Evolutionary conservation across 768 basidiomycete genomes (phyloP).

Genomic region (Xerocomellus chrysenteron): DNA sequence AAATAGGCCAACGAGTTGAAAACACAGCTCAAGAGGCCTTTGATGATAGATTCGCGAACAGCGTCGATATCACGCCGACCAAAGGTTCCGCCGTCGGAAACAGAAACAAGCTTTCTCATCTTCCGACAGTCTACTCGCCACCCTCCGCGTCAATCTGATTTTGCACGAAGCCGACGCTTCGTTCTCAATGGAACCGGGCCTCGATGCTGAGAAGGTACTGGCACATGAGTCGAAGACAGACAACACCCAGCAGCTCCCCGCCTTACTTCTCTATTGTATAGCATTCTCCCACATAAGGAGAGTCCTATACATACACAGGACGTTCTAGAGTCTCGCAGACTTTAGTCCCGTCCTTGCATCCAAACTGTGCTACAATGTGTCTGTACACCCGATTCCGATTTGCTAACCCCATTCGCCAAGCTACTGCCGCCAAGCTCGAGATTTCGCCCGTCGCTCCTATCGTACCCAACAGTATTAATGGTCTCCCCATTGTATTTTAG

Average conservation of each 20-base stretch:
- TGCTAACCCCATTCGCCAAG: constrained; percentile 20
- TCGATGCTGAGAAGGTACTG: constrained; percentile 9
- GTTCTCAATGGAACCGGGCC: constrained; percentile 16
- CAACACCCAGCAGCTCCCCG: background rate
- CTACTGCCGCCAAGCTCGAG: constrained; percentile 12
- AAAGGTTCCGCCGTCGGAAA: no score
- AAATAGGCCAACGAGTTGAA: no score
- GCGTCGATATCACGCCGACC: no score
- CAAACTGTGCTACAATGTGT: constrained; percentile 41
- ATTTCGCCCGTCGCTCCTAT: constrained; percentile 16
- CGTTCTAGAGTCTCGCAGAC: constrained; percentile 44
- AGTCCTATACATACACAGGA: constrained; percentile 30
- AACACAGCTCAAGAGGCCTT: no score
- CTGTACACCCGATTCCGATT: constrained; percentile 26
- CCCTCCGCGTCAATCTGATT: constrained; percentile 41
- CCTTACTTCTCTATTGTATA: constrained; percentile 10
- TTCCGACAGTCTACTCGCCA: constrained; percentile 33
- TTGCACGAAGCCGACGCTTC: constrained; percentile 13
- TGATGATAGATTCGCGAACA: no score
- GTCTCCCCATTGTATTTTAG: constrained; percentile 36
- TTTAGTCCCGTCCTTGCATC: constrained; percentile 31
- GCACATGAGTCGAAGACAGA: constrained; percentile 12
- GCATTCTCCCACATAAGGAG: constrained; percentile 22
- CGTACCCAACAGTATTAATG: constrained; percentile 32
- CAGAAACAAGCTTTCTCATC: no score